phyloP scores from a whole-genome alignment of 1,139 yeast genomes.

The Taphrina pruni region DNA sequence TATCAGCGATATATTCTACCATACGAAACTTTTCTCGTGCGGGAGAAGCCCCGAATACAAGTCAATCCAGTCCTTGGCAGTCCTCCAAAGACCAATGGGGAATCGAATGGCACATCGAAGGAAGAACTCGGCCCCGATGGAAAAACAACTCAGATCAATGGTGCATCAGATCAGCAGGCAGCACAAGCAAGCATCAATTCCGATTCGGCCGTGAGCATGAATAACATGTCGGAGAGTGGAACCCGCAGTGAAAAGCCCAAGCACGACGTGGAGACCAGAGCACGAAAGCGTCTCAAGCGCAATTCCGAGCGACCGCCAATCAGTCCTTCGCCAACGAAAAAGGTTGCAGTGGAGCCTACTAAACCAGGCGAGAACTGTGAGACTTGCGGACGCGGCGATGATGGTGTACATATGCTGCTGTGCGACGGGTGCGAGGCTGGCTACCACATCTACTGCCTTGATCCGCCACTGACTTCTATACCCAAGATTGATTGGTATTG shows the following conservation, averaged over 20 bases:
- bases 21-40: slow-evolving; percentile 51
- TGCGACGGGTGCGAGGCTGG: slow-evolving; percentile 78
- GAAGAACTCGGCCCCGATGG: slow-evolving; percentile 25
- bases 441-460: slow-evolving; percentile 69
- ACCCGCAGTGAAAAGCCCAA: background rate
- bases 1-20: slow-evolving; percentile 52
- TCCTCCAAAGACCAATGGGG: slow-evolving; percentile 12
- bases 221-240: background rate
- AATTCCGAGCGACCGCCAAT: slow-evolving; percentile 43
- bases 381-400: slow-evolving; percentile 60
- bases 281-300: slow-evolving; percentile 44
- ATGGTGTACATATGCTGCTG: slow-evolving; percentile 61
- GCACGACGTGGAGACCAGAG: slow-evolving; percentile 41
- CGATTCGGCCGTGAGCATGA: background rate
- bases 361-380: slow-evolving; percentile 45
- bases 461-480: slow-evolving; percentile 58
- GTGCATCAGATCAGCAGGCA: background rate
- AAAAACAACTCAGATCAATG: slow-evolving; percentile 2
- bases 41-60: slow-evolving; percentile 42
- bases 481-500: slow-evolving; percentile 79
- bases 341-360: slow-evolving; percentile 44
- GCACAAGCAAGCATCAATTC: background rate
- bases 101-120: background rate
- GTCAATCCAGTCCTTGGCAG: slow-evolving; percentile 28
- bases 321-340: slow-evolving; percentile 43